phyloP scores from a whole-genome alignment of 768 basidiomycete genomes.

The Chalciporus piperatus region DNA sequence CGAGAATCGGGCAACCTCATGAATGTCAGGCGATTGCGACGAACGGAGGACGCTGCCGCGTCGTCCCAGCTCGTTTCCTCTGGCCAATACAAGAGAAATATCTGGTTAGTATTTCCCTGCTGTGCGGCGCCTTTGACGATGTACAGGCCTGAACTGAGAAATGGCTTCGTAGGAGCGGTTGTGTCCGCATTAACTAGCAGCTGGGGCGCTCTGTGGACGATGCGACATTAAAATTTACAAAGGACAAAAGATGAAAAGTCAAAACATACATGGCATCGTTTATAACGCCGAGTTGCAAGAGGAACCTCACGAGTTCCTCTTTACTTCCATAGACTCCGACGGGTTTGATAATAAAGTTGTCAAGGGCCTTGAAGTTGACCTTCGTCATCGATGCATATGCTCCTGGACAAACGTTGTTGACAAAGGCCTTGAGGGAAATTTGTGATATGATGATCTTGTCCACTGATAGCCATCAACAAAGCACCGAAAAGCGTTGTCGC shows the following conservation, averaged over 20 bases:
- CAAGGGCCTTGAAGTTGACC: constrained; percentile 55
- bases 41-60: constrained; percentile 39
- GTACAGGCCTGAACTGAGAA: constrained; percentile 49
- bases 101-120: constrained; percentile 14
- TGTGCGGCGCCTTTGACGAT: constrained; percentile 24
- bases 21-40: constrained; percentile 56
- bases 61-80: constrained; percentile 60
- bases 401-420: constrained; percentile 47
- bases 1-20: constrained; percentile 42
- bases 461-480: constrained; percentile 32
- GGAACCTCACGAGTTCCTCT: constrained; percentile 45
- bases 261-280: constrained; percentile 36
- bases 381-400: constrained; percentile 53
- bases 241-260: not conserved
- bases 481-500: not conserved
- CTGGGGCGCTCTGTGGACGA: constrained; percentile 2
- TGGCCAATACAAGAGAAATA: constrained; percentile 61
- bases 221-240: not conserved
- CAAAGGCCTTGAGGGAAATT: constrained; percentile 44
- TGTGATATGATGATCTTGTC: constrained; percentile 64
- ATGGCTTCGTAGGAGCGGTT: constrained; percentile 12
- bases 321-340: constrained; percentile 59
- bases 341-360: constrained; percentile 44
- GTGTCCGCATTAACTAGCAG: constrained; percentile 1
- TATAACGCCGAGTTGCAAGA: constrained; percentile 36